Base-by-base conservation (phyloP, 1,139 yeast species). In the Suhomyces coccinellae region DNA sequence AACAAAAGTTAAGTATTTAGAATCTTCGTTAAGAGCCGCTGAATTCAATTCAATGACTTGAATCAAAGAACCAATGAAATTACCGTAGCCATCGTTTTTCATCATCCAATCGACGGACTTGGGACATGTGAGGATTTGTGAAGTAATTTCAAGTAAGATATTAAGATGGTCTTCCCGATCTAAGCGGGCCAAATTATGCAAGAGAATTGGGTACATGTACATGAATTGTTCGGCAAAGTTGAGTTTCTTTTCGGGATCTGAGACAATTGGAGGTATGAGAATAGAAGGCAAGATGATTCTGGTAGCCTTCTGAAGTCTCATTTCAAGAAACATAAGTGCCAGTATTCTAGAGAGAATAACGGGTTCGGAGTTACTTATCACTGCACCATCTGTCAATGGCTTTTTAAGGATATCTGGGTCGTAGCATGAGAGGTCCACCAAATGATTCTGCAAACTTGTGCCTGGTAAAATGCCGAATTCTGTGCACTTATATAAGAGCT, bases 151-250 rank as follows among this genome's bases (percentile, higher is more conserved):
- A 29, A 69, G 62, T 40, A 83, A 52, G 4, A 80, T 66, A 37
- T 80, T 79, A 33, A 82, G 62, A 48, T 76, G 79, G 49, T 85
- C 87, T 59, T 86, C 93, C 47, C 91, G 69, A 56, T 86, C 95
- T 26, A 75, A 61, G 15, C 64, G 58, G 4, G 82, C 78, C 47
- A 74, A 65, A 5, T 75, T 69, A 2, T 69, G 66, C 12, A 82
- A 64, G 43, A 83, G 61, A 13, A 73, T 70, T 4, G 87, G 86
- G 52, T 81, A 81, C 0, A 84, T 69, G 35, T 75, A 73, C 13
- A 80, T 66, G 40, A 80, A 68, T 49, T 83, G 87, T 12, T 65
- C 56, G 20, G 83, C 73, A 48, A 84, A 80, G 10, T 61, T 49
- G 2, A 68, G 63, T 54, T 85, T 83, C 45, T 63, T 66, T 0